These are phyloP conservation scores for Sporothrix brunneoviolacea DNA, from an alignment of 2,329 filamentous ascomycete genomes.

Conservation along the genomic window DNA sequence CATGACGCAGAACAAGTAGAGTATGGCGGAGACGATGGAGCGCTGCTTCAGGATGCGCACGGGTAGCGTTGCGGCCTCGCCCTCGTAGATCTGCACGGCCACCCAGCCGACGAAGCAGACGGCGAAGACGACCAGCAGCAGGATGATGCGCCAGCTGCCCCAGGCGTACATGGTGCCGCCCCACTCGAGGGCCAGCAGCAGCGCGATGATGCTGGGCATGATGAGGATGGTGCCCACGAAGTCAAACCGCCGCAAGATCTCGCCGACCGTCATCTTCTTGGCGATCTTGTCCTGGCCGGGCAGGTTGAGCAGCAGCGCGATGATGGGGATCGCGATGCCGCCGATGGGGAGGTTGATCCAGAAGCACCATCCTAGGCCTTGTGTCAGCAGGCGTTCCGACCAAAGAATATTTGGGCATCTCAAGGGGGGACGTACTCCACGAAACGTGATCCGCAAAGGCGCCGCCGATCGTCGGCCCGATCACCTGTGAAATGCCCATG, in stretches of 20 bases:
- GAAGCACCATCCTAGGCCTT: slow-evolving; percentile 14
- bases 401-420: neutral
- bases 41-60: slow-evolving; percentile 32
- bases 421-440: slow-evolving; percentile 7
- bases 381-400: too few relatives aligned
- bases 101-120: slow-evolving; percentile 29
- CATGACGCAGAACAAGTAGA: slow-evolving; percentile 15
- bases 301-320: slow-evolving; percentile 24
- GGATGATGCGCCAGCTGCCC: slow-evolving; percentile 31
- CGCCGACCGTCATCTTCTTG: neutral
- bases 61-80: slow-evolving; percentile 36
- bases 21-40: slow-evolving; percentile 20
- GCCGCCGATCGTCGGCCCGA: slow-evolving; percentile 14
- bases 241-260: slow-evolving; percentile 9
- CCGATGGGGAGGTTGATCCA: slow-evolving; percentile 17
- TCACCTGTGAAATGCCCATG: slow-evolving; percentile 10
- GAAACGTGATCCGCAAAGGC: slow-evolving; percentile 10
- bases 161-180: slow-evolving; percentile 35
- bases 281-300: slow-evolving; percentile 1
- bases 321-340: slow-evolving; percentile 17
- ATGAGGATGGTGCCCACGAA: slow-evolving; percentile 12
- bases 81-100: slow-evolving; percentile 29
- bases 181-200: slow-evolving; percentile 44
- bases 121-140: slow-evolving; percentile 30
- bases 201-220: slow-evolving; percentile 31